A percentile compares a stretch with the other conserved stretches of the same genome.
These are phyloP conservation scores for Lactarius psammicola DNA, from an alignment of 768 basidiomycete species.

Conservation along the genomic window DNA sequence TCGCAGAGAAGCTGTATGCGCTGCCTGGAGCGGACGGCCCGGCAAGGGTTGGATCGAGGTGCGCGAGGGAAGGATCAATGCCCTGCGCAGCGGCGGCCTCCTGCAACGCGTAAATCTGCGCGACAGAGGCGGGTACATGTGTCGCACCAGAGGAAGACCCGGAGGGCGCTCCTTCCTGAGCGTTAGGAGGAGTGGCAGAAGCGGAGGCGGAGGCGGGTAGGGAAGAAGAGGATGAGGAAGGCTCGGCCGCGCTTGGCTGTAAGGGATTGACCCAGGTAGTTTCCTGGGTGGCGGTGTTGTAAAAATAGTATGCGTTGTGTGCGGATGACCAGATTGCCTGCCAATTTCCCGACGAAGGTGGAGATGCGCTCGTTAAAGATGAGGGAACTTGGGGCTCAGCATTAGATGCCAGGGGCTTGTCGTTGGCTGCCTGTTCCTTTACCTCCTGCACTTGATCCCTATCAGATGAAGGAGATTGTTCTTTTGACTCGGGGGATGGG, in stretches of 20 bases:
- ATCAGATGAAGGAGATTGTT: conserved; percentile 10
- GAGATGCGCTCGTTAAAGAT: conserved; percentile 21
- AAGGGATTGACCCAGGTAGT: conserved; percentile 86
- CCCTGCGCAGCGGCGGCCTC: conserved; percentile 73
- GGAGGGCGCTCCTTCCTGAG: conserved; percentile 27
- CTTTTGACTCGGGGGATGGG: conserved; percentile 7
- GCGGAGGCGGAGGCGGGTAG: conserved; percentile 31
- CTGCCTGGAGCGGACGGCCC: conserved; percentile 38
- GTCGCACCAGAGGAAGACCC: conserved; percentile 34
- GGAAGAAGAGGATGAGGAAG: conserved; percentile 19
- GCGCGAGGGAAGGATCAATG: conserved; percentile 78
- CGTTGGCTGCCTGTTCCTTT: conserved; percentile 1
- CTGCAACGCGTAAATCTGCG: conserved; percentile 49
- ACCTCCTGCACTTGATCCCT: not conserved
- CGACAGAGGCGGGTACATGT: conserved; percentile 34
- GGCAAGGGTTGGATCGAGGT: conserved; percentile 71
- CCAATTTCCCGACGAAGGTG: conserved; percentile 46
- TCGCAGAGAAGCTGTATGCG: conserved; percentile 53
- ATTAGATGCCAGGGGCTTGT: too few species aligned
- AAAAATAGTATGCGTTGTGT: conserved; percentile 84
- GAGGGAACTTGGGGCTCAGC: conserved; percentile 1
- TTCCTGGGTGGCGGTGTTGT: conserved; percentile 68
- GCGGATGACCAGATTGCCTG: conserved; percentile 79
- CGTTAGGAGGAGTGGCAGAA: conserved; percentile 31
- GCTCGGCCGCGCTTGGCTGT: conserved; percentile 31